Evolutionary conservation across 345 rosid genomes (phyloP), one percentile per base, ranked within the genome.

Genomic region (Odontarrhena argentea): DNA sequence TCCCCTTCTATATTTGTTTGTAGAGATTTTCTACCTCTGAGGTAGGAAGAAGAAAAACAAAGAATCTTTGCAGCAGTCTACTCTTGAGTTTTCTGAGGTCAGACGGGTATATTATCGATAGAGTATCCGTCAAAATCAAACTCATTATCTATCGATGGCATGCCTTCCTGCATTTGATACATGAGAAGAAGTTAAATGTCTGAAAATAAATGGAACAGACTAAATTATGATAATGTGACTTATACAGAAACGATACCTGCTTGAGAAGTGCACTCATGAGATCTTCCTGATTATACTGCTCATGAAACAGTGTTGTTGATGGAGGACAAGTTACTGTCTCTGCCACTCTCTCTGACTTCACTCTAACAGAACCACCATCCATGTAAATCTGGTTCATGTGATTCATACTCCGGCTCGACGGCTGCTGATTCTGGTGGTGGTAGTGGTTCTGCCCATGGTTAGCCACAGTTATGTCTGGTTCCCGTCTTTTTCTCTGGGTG

Each of bases 241-340:
- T 30, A 0, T 28, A 35, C 28, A 53, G 22, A 37, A 15, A 63
- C 24, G 44, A 63, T 15, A 88, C 99, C 87, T 87, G 96, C 75
- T 83, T 86, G 73, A 91, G 85, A 71, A 94, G 80, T 28, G 85
- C 89, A 44, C 82, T 86, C 96, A 87, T 87, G 77, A 94, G 96
- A 80, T 88, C 97, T 32, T 88, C 99, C 77, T 91, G 89, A 69
- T 76, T 79, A 40, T 79, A 85, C 51, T 79, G 89, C 12, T 87
- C 91, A 1, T 78, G 66, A 55, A 82, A 87, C 68, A 84, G 69
- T 63, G 76, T 15, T 18, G 81, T 56, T 75, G 69, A 40, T 0
- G 62, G 67, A 36, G 77, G 77, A 44, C 50, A 65, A 36, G 72
- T 66, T 61, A 73, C 62, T 6, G 83, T 32, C 63, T 86, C 96